Conservation (phyloP, 2,329 filamentous ascomycete genomes). For the Sclerotinia nivalis region DNA sequence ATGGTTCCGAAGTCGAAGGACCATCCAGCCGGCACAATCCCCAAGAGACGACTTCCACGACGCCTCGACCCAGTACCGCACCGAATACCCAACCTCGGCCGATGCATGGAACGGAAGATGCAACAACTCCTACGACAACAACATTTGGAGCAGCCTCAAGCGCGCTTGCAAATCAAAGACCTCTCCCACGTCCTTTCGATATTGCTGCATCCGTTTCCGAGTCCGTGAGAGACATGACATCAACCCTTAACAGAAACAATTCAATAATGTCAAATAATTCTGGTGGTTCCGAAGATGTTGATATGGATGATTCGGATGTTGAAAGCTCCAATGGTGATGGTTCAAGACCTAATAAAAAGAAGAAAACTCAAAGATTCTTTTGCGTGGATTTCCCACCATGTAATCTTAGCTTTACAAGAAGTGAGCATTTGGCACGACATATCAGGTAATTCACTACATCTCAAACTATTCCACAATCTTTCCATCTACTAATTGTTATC, state of each 20-base stretch:
- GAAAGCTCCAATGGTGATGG: conserved; percentile 64
- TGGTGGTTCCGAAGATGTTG: conserved; percentile 66
- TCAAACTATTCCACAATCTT: conserved; percentile 28
- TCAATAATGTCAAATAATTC: conserved; percentile 64
- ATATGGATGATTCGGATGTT: conserved; percentile 67
- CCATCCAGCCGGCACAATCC: conserved; percentile 30
- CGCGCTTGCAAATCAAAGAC: conserved; percentile 51
- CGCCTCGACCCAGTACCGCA: conserved; percentile 48
- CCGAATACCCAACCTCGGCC: conserved; percentile 46
- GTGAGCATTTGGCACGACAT: conserved; percentile 91
- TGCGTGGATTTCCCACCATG: conserved; percentile 95
- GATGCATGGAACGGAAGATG: conserved; percentile 47
- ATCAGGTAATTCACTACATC: conserved; percentile 64
- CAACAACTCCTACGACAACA: conserved; percentile 64
- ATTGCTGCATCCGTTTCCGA: conserved; percentile 51
- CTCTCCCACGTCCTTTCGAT: conserved; percentile 55
- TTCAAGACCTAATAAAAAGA: conserved; percentile 82
- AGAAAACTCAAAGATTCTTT: conserved; percentile 94
- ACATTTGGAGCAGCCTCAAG: conserved; percentile 46
- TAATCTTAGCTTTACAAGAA: conserved; percentile 90
- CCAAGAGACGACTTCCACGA: conserved; percentile 58
- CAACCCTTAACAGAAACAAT: conserved; percentile 52
- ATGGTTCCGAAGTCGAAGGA: conserved; percentile 3
- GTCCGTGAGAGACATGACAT: conserved; percentile 46
- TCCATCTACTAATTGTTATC: background rate